A percentile compares a stretch with the other conserved stretches of the same genome.
phyloP scores from a whole-genome alignment of 2,329 filamentous ascomycete genomes.

The Macrophomina tecta region DNA sequence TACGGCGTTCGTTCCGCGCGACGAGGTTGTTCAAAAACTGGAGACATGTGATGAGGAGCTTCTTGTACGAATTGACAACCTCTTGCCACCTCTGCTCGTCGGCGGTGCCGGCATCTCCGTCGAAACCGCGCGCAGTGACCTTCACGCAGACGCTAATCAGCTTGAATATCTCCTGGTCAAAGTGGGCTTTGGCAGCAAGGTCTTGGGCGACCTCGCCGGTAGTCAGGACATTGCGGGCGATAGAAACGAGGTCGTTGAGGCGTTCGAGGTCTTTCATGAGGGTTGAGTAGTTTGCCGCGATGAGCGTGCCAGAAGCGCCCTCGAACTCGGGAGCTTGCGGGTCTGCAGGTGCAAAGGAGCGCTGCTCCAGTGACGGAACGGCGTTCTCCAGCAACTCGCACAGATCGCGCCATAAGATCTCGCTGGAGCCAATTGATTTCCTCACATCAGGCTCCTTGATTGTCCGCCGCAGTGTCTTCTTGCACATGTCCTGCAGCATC shows the following conservation, averaged over 20 bases:
- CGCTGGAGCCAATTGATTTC: slow-evolving; percentile 62
- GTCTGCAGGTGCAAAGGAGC: slow-evolving; percentile 67
- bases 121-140: slow-evolving; percentile 68
- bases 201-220: slow-evolving; percentile 67
- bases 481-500: slow-evolving; percentile 62
- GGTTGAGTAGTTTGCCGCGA: slow-evolving; percentile 64
- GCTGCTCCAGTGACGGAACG: slow-evolving; percentile 65
- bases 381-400: slow-evolving; percentile 64
- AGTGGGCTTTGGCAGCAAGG: slow-evolving; percentile 63
- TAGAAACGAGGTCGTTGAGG: slow-evolving; percentile 66
- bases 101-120: slow-evolving; percentile 65
- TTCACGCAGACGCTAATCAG: slow-evolving; percentile 69
- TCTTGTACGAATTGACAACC: slow-evolving; percentile 70
- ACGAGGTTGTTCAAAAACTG: slow-evolving; percentile 71
- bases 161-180: slow-evolving; percentile 66
- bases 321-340: slow-evolving; percentile 63
- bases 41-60: slow-evolving; percentile 68
- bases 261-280: slow-evolving; percentile 68
- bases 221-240: slow-evolving; percentile 67
- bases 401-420: slow-evolving; percentile 65
- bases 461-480: slow-evolving; percentile 65
- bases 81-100: slow-evolving; percentile 71
- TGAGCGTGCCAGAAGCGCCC: slow-evolving; percentile 64
- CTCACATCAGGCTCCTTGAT: slow-evolving; percentile 62
- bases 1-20: slow-evolving; percentile 68